phyloP scores from a whole-genome alignment of 2,329 filamentous ascomycete species.

The Cercospora sp. region DNA sequence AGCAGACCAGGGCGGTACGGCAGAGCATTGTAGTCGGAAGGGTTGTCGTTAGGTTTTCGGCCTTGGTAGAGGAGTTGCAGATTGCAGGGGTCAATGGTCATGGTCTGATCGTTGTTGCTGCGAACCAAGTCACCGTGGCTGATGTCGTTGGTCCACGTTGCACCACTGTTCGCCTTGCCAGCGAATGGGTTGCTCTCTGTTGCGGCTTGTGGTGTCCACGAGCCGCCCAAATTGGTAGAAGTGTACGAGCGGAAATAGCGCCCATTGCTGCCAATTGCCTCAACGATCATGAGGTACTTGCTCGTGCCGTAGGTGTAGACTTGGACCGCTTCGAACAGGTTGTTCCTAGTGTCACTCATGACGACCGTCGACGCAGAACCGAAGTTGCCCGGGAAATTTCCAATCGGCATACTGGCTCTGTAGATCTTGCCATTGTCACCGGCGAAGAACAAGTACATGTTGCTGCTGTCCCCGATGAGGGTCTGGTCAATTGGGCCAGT shows the following conservation, averaged over 20 bases:
- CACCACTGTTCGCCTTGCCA: constrained; percentile 66
- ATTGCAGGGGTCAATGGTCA: constrained; percentile 62
- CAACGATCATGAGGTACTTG: constrained; percentile 68
- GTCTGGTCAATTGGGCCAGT: constrained; percentile 65
- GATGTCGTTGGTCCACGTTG: constrained; percentile 67
- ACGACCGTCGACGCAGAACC: constrained; percentile 54
- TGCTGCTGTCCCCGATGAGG: constrained; percentile 60
- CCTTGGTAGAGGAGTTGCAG: constrained; percentile 67
- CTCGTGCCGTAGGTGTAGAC: constrained; percentile 63
- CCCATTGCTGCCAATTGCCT: constrained; percentile 58
- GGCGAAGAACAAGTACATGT: constrained; percentile 69
- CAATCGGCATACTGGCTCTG: constrained; percentile 62
- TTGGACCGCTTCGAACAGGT: constrained; percentile 67
- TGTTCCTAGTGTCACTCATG: constrained; percentile 55
- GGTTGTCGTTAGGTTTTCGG: constrained; percentile 34
- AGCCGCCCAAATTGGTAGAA: constrained; percentile 56
- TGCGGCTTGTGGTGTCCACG: constrained; percentile 60
- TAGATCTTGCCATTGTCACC: constrained; percentile 70
- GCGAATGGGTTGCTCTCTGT: constrained; percentile 63
- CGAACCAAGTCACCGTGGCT: constrained; percentile 65
- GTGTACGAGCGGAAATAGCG: constrained; percentile 70
- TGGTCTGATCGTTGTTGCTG: constrained; percentile 60
- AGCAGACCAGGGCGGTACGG: constrained; percentile 60
- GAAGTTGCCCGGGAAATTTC: constrained; percentile 63
- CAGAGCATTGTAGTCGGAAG: constrained; percentile 53